Evolutionary conservation across 768 basidiomycete species (phyloP).

Genomic region (Tephrocybe sp.): DNA sequence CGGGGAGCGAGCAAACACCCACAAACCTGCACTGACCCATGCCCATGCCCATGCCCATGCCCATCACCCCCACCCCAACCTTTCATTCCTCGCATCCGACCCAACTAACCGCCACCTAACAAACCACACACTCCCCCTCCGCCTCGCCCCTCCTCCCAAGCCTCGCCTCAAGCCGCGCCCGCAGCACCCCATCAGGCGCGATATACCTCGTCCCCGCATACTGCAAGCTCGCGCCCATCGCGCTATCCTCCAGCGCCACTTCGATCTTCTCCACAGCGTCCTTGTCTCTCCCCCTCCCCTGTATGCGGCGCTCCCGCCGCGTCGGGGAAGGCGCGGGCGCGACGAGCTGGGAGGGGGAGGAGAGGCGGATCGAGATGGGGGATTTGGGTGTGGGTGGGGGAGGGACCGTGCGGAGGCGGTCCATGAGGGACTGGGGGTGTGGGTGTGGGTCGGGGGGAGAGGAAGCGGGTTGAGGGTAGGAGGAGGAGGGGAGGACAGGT

Average conservation of each 20-base stretch:
- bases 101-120: too few relatives aligned
- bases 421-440: constrained; percentile 11
- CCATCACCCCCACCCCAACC: too few relatives aligned
- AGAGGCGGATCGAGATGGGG: constrained; percentile 31
- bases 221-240: too few relatives aligned
- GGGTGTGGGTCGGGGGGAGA: background rate
- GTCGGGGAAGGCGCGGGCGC: constrained; percentile 16
- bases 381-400: background rate
- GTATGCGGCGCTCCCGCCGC: too few relatives aligned
- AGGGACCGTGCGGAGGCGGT: constrained; percentile 9
- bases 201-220: constrained; percentile 47
- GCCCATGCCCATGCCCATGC: too few relatives aligned
- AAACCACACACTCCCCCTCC: background rate
- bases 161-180: constrained; percentile 45
- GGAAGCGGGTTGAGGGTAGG: background rate
- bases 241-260: too few relatives aligned
- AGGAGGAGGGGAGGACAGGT: constrained; percentile 10
- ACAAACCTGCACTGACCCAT: too few relatives aligned
- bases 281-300: too few relatives aligned
- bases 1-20: too few relatives aligned
- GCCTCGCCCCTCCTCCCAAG: constrained; percentile 23
- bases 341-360: constrained; percentile 32
- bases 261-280: too few relatives aligned
- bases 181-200: constrained; percentile 42
- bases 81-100: too few relatives aligned